These are phyloP conservation scores for Zygoascus bituminiphila DNA, from an alignment of 805 yeast species.

Conservation along the genomic window DNA sequence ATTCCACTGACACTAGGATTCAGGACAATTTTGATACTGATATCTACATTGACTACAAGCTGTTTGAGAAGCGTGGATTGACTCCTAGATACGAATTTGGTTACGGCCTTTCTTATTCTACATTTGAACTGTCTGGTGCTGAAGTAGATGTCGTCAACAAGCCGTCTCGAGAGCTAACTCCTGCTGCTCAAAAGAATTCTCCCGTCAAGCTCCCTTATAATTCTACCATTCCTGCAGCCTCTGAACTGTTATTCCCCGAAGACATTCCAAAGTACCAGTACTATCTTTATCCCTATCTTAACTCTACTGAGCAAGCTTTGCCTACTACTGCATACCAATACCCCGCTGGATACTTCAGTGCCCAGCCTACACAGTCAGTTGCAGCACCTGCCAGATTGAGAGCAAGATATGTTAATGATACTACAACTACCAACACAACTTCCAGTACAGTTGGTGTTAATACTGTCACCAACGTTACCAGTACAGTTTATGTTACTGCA, in stretches of 20 bases:
- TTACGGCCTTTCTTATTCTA: constrained; percentile 49
- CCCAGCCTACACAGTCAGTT: constrained; percentile 2
- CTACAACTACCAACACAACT: not conserved
- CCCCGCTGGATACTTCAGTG: constrained; percentile 33
- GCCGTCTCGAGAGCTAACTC: constrained; percentile 36
- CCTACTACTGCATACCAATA: constrained; percentile 30
- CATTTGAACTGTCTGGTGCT: constrained; percentile 33
- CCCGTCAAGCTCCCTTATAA: constrained; percentile 26
- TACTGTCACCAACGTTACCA: not conserved
- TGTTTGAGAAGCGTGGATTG: constrained; percentile 48
- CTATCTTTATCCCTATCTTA: constrained; percentile 46
- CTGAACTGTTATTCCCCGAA: constrained; percentile 44
- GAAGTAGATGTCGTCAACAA: constrained; percentile 33
- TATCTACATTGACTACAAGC: constrained; percentile 46
- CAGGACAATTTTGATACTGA: constrained; percentile 34
- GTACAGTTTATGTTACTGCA: not conserved
- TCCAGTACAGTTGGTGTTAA: not conserved
- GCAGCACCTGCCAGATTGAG: not conserved
- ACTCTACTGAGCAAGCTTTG: constrained; percentile 27
- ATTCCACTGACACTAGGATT: constrained; percentile 29
- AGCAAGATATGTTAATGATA: not conserved
- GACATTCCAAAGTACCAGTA: constrained; percentile 48
- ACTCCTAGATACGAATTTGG: constrained; percentile 57
- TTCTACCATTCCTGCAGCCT: constrained; percentile 19
- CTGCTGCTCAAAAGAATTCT: constrained; percentile 32